phyloP scores from a whole-genome alignment of 1,139 yeast genomes.

The Arxiozyma telluris region DNA sequence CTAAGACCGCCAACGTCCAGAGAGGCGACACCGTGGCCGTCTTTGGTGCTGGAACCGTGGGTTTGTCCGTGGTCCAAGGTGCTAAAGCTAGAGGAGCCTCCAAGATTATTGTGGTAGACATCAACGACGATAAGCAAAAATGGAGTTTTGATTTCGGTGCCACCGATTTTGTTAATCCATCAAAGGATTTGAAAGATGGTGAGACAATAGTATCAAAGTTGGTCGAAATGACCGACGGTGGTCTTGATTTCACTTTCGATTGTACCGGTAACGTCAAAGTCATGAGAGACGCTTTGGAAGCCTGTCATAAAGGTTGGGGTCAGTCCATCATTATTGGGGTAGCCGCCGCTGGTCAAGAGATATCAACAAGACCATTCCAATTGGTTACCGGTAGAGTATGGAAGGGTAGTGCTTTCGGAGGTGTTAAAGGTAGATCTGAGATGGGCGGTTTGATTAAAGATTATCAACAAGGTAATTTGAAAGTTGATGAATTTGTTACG shows the following conservation, averaged over 20 bases:
- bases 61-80: constrained; percentile 92
- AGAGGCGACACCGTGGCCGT: constrained; percentile 92
- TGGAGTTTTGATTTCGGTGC: constrained; percentile 93
- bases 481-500: constrained; percentile 92
- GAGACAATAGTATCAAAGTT: constrained; percentile 74
- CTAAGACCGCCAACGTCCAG: constrained; percentile 85
- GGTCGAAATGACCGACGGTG: constrained; percentile 90
- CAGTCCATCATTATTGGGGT: constrained; percentile 90
- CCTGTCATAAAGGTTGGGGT: constrained; percentile 99
- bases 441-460: constrained; percentile 85
- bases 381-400: constrained; percentile 97
- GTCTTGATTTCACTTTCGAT: constrained; percentile 90
- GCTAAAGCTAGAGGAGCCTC: constrained; percentile 75
- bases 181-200: constrained; percentile 56
- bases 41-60: constrained; percentile 97
- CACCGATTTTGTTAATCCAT: constrained; percentile 86
- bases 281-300: constrained; percentile 92
- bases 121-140: constrained; percentile 70
- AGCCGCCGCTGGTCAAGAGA: constrained; percentile 97
- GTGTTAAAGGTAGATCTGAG: constrained; percentile 95
- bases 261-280: constrained; percentile 95
- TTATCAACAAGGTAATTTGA: constrained; percentile 71
- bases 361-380: constrained; percentile 96
- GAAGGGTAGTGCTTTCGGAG: constrained; percentile 98
- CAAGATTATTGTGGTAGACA: constrained; percentile 78